Conservation (phyloP, 2,329 filamentous ascomycete genomes). For the Nemania sp. region DNA sequence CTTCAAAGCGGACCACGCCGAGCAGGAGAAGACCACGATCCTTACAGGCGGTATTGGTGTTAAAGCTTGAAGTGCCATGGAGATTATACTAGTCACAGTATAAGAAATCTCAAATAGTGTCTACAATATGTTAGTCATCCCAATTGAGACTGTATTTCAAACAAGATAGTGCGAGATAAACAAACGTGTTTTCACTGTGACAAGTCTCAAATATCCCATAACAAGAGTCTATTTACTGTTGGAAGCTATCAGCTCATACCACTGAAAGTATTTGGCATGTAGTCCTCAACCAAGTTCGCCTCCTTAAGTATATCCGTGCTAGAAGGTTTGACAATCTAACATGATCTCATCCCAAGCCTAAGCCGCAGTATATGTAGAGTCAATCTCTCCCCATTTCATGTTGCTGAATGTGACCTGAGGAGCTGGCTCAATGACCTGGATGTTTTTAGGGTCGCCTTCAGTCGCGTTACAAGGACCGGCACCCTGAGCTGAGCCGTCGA, state of each 20-base stretch:
- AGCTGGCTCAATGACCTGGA: conserved; percentile 49
- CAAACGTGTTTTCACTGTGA: too few species aligned
- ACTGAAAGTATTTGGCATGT: too few species aligned
- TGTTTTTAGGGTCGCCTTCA: conserved; percentile 50
- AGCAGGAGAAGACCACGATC: background rate
- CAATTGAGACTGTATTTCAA: too few species aligned
- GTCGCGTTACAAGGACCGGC: conserved; percentile 54
- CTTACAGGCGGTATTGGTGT: background rate
- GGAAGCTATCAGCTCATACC: too few species aligned
- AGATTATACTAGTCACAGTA: too few species aligned
- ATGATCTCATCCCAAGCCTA: background rate
- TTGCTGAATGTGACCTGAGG: conserved; percentile 58
- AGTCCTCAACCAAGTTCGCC: too few species aligned
- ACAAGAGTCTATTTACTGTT: too few species aligned
- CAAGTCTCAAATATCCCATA: too few species aligned
- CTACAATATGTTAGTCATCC: too few species aligned
- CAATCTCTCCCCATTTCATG: conserved; percentile 59
- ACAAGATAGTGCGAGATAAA: too few species aligned
- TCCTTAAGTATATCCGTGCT: background rate
- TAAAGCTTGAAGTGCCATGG: background rate
- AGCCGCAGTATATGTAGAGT: conserved; percentile 47
- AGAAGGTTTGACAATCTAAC: background rate
- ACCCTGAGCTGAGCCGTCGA: conserved; percentile 52
- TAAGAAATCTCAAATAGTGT: too few species aligned
- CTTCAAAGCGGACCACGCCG: background rate